Evolutionary conservation across 306 rosid species (phyloP).

Genomic region (Malus sylvestris): DNA sequence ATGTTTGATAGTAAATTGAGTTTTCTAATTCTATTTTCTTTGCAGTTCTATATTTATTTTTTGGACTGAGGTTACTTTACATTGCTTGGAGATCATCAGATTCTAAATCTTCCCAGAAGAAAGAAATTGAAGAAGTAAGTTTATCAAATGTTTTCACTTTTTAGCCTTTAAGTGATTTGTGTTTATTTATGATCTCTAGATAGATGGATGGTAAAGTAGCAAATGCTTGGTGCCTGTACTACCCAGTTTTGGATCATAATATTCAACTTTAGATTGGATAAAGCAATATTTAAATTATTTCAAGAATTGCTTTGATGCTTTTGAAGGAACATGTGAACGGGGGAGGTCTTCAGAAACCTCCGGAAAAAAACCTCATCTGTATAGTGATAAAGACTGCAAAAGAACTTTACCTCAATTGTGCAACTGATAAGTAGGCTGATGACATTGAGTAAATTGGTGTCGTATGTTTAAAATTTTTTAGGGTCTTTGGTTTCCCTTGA

Average conservation of each 20-base stretch:
- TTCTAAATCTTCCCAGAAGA: constrained; percentile 86
- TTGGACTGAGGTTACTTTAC: constrained; percentile 84
- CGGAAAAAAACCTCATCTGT: not conserved
- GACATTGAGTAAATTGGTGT: not conserved
- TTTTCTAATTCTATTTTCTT: constrained; percentile 5
- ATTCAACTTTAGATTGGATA: not conserved
- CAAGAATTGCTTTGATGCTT: not conserved
- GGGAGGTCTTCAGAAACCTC: not conserved
- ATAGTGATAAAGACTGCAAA: not conserved
- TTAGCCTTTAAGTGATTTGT: not conserved
- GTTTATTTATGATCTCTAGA: not conserved
- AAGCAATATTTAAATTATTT: not conserved
- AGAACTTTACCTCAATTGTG: not conserved
- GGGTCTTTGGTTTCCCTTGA: not conserved
- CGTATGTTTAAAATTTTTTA: not conserved
- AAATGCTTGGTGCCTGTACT: not conserved
- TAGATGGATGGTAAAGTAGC: not conserved
- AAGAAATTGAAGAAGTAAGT: constrained; percentile 95
- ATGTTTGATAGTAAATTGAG: constrained; percentile 9
- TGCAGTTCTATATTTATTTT: constrained; percentile 89
- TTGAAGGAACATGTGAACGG: not conserved
- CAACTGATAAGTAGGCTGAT: not conserved
- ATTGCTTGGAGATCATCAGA: constrained; percentile 99
- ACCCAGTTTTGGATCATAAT: not conserved
- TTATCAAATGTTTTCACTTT: not conserved